phyloP scores from a whole-genome alignment of 345 rosid species.

The Rubroshorea leprosula region DNA sequence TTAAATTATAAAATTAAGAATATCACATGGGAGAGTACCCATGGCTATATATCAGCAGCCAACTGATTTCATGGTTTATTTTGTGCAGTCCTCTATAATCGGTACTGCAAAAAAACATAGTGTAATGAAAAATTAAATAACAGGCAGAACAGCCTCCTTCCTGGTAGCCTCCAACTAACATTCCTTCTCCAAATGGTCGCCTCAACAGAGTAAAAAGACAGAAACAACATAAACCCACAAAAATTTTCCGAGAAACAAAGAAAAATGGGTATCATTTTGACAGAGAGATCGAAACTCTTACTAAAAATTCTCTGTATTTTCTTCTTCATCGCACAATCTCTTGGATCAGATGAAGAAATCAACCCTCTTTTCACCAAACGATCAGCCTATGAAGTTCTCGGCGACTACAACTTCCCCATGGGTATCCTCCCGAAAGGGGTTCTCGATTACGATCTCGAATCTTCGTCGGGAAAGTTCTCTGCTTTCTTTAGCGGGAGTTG shows the following conservation, averaged over 20 bases:
- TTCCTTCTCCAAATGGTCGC: background rate
- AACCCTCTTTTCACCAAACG: background rate
- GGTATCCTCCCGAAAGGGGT: conserved; percentile 62
- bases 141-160: background rate
- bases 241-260: background rate
- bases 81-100: too few species aligned
- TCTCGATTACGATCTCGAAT: conserved; percentile 39
- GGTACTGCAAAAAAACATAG: too few species aligned
- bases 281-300: background rate
- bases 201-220: background rate
- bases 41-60: too few species aligned
- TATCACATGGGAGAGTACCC: too few species aligned
- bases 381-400: conserved; percentile 45
- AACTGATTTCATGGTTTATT: too few species aligned
- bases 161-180: background rate
- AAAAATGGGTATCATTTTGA: conserved; percentile 16
- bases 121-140: too few species aligned
- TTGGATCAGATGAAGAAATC: background rate
- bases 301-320: conserved; percentile 3
- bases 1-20: too few species aligned
- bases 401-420: conserved; percentile 38
- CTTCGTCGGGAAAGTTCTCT: conserved; percentile 41
- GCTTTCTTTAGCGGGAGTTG: conserved; percentile 47
- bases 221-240: background rate
- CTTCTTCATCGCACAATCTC: conserved; percentile 8